phyloP scores from a whole-genome alignment of 2,329 filamentous ascomycete genomes.

The Alternaria panax region DNA sequence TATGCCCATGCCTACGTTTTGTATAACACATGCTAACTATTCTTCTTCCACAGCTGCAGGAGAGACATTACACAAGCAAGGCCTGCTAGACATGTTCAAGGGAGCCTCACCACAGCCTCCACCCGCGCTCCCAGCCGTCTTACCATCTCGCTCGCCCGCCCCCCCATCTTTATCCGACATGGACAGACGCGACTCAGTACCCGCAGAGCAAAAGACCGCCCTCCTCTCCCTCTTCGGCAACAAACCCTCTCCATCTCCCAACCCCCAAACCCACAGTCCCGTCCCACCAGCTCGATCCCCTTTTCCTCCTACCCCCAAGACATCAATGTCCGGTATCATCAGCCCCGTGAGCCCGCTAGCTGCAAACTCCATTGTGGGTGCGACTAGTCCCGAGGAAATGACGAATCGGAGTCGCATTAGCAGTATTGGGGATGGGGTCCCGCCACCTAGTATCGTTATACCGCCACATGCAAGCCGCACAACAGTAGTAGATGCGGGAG shows the following conservation, averaged over 20 bases:
- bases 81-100: conserved; percentile 33
- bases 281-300: conserved; percentile 27
- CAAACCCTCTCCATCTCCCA: conserved; percentile 20
- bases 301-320: conserved; percentile 41
- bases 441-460: conserved; percentile 28
- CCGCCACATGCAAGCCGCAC: conserved; percentile 26
- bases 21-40: background rate
- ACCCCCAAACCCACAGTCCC: conserved; percentile 26
- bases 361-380: conserved; percentile 30
- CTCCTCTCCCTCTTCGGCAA: conserved; percentile 49
- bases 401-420: conserved; percentile 44
- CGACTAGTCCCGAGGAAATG: conserved; percentile 38
- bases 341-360: conserved; percentile 50
- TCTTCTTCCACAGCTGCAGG: conserved; percentile 1
- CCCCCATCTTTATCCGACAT: conserved; percentile 16
- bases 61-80: conserved; percentile 28
- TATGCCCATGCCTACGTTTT: no score
- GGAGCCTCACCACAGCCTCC: conserved; percentile 22
- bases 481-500: background rate
- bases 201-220: conserved; percentile 44
- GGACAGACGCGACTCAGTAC: conserved; percentile 38
- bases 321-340: conserved; percentile 44
- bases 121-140: conserved; percentile 10
- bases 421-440: conserved; percentile 42
- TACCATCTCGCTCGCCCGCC: conserved; percentile 20